phyloP scores from a whole-genome alignment of 164 flowering plant species.

The Stephania japonica region DNA sequence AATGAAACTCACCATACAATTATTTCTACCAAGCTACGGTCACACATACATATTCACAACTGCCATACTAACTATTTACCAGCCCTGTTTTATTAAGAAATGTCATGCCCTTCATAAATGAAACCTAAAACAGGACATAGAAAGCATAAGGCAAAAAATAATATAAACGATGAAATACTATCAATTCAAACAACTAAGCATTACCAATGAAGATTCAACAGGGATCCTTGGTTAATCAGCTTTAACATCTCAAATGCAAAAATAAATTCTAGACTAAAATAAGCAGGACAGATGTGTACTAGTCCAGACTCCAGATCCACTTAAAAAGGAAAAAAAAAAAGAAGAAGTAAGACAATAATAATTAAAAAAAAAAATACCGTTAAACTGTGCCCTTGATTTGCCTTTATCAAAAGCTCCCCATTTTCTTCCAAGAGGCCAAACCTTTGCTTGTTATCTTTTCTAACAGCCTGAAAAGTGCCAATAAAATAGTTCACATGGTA shows the following conservation, averaged over 20 bases:
- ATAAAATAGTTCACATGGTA: background rate
- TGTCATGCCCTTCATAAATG: background rate
- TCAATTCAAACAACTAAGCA: background rate
- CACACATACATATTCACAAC: background rate
- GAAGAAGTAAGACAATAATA: background rate
- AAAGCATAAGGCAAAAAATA: background rate
- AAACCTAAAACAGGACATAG: background rate
- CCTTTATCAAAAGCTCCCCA: slow-evolving; percentile 84
- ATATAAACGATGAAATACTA: background rate
- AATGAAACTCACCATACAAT: background rate
- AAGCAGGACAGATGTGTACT: too few relatives aligned
- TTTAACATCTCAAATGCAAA: background rate
- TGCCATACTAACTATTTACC: background rate
- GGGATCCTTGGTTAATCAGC: background rate
- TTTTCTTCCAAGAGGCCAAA: slow-evolving; percentile 77
- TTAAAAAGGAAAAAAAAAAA: background rate
- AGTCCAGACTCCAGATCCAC: too few relatives aligned
- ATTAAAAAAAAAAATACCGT: slow-evolving; percentile 29
- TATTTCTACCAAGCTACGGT: background rate
- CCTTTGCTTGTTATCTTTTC: slow-evolving; percentile 80
- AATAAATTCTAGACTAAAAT: too few relatives aligned
- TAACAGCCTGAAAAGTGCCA: slow-evolving; percentile 58
- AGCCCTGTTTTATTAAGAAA: background rate
- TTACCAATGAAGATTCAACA: background rate
- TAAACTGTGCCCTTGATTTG: slow-evolving; percentile 91